Base-by-base conservation (phyloP, 208 protist genomes). In the Trypanosoma melophagium region DNA sequence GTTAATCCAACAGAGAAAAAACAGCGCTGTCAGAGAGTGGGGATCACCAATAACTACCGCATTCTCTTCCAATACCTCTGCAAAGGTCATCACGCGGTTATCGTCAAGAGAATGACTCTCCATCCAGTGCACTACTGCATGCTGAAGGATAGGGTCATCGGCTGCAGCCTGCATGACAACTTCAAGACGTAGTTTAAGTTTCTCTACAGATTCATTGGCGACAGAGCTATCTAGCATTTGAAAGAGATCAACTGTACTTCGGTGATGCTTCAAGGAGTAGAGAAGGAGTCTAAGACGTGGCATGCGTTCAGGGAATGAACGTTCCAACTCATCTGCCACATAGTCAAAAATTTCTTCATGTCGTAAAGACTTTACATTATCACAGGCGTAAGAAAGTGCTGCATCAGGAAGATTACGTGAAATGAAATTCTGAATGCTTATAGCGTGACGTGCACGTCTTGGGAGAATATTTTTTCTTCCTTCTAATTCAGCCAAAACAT, bases 61-160 rank as follows among this genome's bases (percentile, higher is more conserved):
- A 53, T 84, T 60, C 55, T 80, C 77, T 14, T 80, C 77, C 5
- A 90, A 61, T 21, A 92, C 74, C 17, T 59, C 64, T 3, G 89
- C 89, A 53, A 91, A 92, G 9, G 58, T 72, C 24, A 77, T 69
- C 53, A 91, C 69, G 14, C 83, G 76, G 12, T 54, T 41, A 69
- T 95, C 86, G 21, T 84, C 83, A 56, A 93, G 82, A 3, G 66
- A 45, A 72, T 83, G 81, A 54, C 74, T 22, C 67, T 83, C 75
- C 79, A 95, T 88, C 86, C 86, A 95, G 35, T 82, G 64, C 21
- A 91, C 52, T 57, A 92, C 56, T 25, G 78, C 62, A 4, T 51
- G 40, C 16, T 72, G 73, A 14, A 92, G 77, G 28, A 59, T 61
- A 53, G 60, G 42, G 19, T 80, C 69, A 42, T 75, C 78, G 10